These are phyloP conservation scores for Teratosphaeriaceae sp. DNA, from an alignment of 2,329 filamentous ascomycete species.

Conservation along the genomic window DNA sequence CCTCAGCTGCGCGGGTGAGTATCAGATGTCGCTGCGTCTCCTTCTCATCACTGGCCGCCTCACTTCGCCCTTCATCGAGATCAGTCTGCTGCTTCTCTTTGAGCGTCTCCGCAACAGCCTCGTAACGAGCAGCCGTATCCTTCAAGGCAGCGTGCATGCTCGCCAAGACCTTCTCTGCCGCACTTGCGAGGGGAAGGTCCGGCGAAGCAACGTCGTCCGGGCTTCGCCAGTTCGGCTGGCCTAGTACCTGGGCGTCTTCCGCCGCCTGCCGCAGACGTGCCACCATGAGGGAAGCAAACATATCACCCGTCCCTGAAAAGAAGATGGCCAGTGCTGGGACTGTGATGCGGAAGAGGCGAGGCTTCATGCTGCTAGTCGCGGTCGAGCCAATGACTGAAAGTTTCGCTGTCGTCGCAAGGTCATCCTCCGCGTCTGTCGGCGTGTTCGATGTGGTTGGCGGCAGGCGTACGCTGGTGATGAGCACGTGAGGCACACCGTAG, in stretches of 20 bases:
- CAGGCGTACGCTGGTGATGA: constrained; percentile 84
- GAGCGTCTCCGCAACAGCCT: constrained; percentile 49
- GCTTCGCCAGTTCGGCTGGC: constrained; percentile 64
- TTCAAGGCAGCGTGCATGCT: constrained; percentile 85
- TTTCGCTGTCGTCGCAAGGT: constrained; percentile 14
- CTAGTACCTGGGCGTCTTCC: constrained; percentile 44
- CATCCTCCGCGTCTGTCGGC: constrained; percentile 19
- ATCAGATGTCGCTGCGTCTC: constrained; percentile 59
- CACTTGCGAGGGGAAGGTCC: constrained; percentile 74
- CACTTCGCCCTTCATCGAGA: constrained; percentile 37
- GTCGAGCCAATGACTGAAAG: constrained; percentile 67
- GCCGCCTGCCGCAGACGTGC: constrained; percentile 83
- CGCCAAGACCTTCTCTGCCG: constrained; percentile 78
- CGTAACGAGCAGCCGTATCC: constrained; percentile 59
- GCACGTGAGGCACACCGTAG: constrained; percentile 75
- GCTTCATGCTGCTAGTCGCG: constrained; percentile 54
- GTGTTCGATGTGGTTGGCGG: constrained; percentile 46
- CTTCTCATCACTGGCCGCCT: constrained; percentile 37
- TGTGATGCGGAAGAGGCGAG: constrained; percentile 82
- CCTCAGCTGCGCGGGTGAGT: constrained; percentile 78
- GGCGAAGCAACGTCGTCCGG: constrained; percentile 61
- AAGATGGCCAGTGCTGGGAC: constrained; percentile 86
- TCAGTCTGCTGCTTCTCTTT: constrained; percentile 40
- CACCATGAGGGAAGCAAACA: constrained; percentile 91
- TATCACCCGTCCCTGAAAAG: constrained; percentile 95